Percentiles rank a stretch among this genome's conserved stretches.
Conservation (phyloP, 2,329 filamentous ascomycete genomes). For the Exophiala bonariae region DNA sequence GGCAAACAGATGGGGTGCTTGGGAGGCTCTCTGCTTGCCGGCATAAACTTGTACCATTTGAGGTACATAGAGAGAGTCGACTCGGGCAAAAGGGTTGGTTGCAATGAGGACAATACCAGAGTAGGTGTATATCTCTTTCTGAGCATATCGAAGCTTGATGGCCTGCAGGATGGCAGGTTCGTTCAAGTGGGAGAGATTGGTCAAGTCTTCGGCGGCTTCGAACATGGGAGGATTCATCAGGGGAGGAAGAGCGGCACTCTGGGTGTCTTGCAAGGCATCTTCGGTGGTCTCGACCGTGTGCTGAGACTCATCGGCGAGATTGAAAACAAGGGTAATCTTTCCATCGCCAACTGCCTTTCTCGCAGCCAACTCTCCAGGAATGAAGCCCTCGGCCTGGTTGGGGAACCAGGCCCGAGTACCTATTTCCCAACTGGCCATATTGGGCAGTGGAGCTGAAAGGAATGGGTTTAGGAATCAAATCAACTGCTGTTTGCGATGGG, state of each 20-base stretch:
- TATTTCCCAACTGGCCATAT: conserved; percentile 73
- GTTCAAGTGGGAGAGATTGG: conserved; percentile 95
- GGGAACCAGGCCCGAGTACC: conserved; percentile 98
- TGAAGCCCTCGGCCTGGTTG: conserved; percentile 92
- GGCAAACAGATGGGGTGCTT: conserved; percentile 96
- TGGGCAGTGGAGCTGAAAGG: conserved; percentile 70
- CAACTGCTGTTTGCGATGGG: conserved; percentile 20
- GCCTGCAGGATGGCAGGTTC: conserved; percentile 97
- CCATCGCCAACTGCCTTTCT: conserved; percentile 84
- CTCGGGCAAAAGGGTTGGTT: conserved; percentile 94
- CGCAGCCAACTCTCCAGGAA: conserved; percentile 89
- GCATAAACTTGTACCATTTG: conserved; percentile 99
- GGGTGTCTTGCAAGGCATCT: conserved; percentile 71
- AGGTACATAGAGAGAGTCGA: conserved; percentile 96
- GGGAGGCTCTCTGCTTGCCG: conserved; percentile 91
- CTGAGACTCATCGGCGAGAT: conserved; percentile 82
- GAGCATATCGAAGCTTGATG: conserved; percentile 92
- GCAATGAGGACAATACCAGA: conserved; percentile 98
- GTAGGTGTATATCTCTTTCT: conserved; percentile 99
- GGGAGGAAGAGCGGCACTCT: conserved; percentile 75
- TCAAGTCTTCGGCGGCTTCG: conserved; percentile 96
- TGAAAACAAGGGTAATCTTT: conserved; percentile 70
- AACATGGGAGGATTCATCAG: conserved; percentile 98
- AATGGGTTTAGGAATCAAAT: conserved; percentile 13
- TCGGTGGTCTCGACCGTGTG: conserved; percentile 76